Evolutionary conservation across 148 eudicot species (phyloP).

Genomic region (Suaeda aralocaspica): DNA sequence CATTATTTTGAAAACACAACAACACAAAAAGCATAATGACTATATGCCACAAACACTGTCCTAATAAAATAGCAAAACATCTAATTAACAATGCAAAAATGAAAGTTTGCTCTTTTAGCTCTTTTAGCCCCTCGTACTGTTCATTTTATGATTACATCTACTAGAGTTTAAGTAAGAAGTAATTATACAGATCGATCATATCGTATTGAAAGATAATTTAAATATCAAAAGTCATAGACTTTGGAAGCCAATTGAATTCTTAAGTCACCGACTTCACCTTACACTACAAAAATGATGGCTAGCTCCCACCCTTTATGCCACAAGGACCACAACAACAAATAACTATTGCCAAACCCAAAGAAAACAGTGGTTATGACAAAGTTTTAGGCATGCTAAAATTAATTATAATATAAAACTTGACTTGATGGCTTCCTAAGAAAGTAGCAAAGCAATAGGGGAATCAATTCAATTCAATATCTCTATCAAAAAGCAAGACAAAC

Average conservation of each 20-base stretch:
- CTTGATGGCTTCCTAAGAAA: neutral
- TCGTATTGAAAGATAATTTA: neutral
- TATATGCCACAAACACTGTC: neutral
- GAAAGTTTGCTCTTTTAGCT: slow-evolving; percentile 6
- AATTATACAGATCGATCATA: neutral
- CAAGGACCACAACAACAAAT: neutral
- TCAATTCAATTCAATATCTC: neutral
- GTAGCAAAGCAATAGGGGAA: neutral
- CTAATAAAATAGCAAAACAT: neutral
- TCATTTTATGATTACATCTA: neutral
- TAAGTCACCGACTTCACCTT: neutral
- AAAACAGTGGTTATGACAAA: neutral
- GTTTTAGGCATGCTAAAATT: neutral
- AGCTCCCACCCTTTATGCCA: neutral
- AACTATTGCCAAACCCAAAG: neutral
- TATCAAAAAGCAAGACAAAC: neutral
- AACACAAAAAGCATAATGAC: no score
- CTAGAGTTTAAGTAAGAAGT: neutral
- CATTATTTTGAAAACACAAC: neutral
- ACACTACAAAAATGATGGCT: neutral
- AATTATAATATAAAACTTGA: neutral
- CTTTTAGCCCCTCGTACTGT: neutral
- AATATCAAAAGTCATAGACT: neutral
- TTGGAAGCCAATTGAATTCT: neutral
- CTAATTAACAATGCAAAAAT: neutral